phyloP scores from a whole-genome alignment of 2,329 filamentous ascomycete species.

The Akanthomyces dipterigenus region DNA sequence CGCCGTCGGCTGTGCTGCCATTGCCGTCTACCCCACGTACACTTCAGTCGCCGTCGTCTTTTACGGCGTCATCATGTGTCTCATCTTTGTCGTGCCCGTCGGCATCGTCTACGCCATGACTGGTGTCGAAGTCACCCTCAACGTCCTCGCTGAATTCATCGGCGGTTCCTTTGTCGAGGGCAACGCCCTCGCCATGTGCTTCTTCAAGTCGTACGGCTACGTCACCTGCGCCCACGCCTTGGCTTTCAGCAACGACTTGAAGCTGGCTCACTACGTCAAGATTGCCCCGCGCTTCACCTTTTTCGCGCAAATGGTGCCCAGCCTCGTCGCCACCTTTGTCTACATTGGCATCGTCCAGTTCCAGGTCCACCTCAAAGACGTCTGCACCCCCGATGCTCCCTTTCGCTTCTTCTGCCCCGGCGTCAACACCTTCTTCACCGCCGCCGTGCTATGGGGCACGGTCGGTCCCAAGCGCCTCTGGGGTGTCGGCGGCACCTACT shows the following conservation, averaged over 20 bases:
- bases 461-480: constrained; percentile 43
- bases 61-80: constrained; percentile 31
- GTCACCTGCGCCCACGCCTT: constrained; percentile 25
- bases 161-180: constrained; percentile 30
- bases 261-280: constrained; percentile 45
- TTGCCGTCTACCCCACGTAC: constrained; percentile 34
- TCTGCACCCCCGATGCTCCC: constrained; percentile 31
- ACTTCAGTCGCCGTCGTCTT: constrained; percentile 35
- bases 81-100: constrained; percentile 36
- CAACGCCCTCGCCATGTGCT: constrained; percentile 31
- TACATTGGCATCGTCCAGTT: constrained; percentile 39
- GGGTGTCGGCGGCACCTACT: constrained; percentile 20
- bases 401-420: constrained; percentile 31
- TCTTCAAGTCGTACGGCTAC: constrained; percentile 27
- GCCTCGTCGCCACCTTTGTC: constrained; percentile 38
- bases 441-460: constrained; percentile 44
- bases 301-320: constrained; percentile 39
- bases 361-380: constrained; percentile 25
- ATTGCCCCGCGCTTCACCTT: constrained; percentile 41
- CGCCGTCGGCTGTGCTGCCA: constrained; percentile 29
- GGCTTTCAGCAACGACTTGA: constrained; percentile 36
- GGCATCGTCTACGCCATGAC: constrained; percentile 39
- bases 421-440: constrained; percentile 27
- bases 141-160: constrained; percentile 35
- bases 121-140: constrained; percentile 35